These are phyloP conservation scores for Paracorniculantispora psalliotae DNA, from an alignment of 2,329 filamentous ascomycete species.

Conservation along the genomic window DNA sequence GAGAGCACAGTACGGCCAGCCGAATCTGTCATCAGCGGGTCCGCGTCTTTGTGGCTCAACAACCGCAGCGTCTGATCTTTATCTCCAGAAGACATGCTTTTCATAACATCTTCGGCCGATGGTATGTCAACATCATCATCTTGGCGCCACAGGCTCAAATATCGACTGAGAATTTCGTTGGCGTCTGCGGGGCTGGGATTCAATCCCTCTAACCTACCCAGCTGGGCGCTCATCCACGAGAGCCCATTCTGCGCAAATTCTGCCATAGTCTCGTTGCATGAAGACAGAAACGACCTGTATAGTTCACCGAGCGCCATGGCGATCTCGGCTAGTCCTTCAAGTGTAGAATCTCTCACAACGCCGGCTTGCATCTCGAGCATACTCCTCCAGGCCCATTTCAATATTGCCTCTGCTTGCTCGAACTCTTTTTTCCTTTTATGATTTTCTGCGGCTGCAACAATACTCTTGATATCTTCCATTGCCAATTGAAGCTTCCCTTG, in stretches of 20 bases:
- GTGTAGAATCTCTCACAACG: background rate
- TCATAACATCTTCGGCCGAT: background rate
- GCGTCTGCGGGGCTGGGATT: too few relatives aligned
- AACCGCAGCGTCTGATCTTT: background rate
- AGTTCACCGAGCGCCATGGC: too few relatives aligned
- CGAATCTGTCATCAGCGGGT: background rate
- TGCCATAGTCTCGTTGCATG: background rate
- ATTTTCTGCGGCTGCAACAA: background rate
- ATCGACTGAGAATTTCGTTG: too few relatives aligned
- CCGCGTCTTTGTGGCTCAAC: background rate
- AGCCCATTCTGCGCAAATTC: background rate
- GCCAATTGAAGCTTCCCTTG: background rate
- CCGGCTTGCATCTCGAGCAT: background rate
- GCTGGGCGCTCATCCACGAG: background rate
- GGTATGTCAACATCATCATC: background rate
- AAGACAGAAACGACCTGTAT: too few relatives aligned
- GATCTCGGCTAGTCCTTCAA: too few relatives aligned
- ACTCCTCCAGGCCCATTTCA: background rate
- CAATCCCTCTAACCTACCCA: background rate
- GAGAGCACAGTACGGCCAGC: background rate
- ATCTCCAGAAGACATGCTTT: background rate
- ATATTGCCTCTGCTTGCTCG: background rate
- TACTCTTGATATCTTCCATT: background rate
- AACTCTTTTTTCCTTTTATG: background rate
- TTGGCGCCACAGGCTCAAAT: too few relatives aligned